These are phyloP conservation scores for Bothriochloa decipiens DNA, from an alignment of 176 grass and related monocot genomes.

Conservation along the genomic window DNA sequence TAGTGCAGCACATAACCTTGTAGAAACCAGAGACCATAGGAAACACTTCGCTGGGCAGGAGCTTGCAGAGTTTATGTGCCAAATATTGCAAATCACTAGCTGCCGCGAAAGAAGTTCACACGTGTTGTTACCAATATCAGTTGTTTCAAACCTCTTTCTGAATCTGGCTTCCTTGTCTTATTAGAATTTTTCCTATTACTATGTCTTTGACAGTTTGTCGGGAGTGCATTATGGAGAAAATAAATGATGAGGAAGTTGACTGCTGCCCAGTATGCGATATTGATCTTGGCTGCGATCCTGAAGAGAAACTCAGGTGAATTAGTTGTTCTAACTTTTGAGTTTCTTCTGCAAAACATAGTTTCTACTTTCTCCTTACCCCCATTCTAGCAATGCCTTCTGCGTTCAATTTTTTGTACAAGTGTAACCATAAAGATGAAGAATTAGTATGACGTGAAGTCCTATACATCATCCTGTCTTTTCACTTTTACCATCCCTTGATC, in stretches of 20 bases:
- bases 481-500: too few species aligned
- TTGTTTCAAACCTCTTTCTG: constrained; percentile 14
- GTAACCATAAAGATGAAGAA: not conserved
- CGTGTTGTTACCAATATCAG: not conserved
- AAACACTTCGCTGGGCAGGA: not conserved
- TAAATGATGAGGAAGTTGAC: constrained; percentile 69
- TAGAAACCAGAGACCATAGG: not conserved
- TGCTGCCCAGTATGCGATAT: constrained; percentile 80
- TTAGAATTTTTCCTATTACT: constrained; percentile 37
- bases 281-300: constrained; percentile 72
- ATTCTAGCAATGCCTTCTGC: constrained; percentile 9
- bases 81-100: constrained; percentile 11
- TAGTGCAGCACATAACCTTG: not conserved
- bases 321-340: not conserved
- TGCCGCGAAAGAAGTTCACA: not conserved
- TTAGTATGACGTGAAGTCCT: constrained; percentile 6
- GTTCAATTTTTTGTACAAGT: not conserved
- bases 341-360: constrained; percentile 23
- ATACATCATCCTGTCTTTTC: too few species aligned
- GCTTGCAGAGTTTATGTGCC: not conserved
- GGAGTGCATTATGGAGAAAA: constrained; percentile 88
- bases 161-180: constrained; percentile 14
- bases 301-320: constrained; percentile 89
- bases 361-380: not conserved
- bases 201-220: constrained; percentile 69